These are phyloP conservation scores for Sparassis latifolia DNA, from an alignment of 1,284 basidiomycete genomes.

Conservation along the genomic window DNA sequence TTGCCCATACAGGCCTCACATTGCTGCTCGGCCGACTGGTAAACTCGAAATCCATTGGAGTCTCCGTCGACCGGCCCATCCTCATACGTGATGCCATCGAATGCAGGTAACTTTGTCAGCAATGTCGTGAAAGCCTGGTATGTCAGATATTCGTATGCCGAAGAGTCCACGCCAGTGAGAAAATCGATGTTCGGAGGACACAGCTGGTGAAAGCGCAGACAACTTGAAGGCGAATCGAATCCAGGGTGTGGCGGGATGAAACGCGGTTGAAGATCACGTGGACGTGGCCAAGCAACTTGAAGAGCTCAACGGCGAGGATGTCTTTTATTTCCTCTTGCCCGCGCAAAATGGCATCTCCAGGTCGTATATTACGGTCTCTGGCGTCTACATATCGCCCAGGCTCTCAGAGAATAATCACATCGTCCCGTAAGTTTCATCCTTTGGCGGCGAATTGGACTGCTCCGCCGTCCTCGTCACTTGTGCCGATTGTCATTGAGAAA, in stretches of 20 bases:
- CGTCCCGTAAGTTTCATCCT: constrained; percentile 38
- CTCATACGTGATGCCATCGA: constrained; percentile 10
- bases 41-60: constrained; percentile 77
- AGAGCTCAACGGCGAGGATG: too few relatives aligned
- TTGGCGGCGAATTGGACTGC: constrained; percentile 37
- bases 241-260: too few relatives aligned
- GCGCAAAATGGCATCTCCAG: too few relatives aligned
- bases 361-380: too few relatives aligned
- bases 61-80: constrained; percentile 51
- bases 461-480: constrained; percentile 42
- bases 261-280: too few relatives aligned
- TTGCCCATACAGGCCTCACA: constrained; percentile 53
- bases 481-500: constrained; percentile 91
- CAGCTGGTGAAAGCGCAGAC: too few relatives aligned
- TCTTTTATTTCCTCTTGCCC: too few relatives aligned
- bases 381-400: too few relatives aligned
- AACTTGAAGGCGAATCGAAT: too few relatives aligned
- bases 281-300: too few relatives aligned
- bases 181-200: too few relatives aligned
- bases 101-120: background rate
- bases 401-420: constrained; percentile 3
- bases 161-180: background rate
- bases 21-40: constrained; percentile 44
- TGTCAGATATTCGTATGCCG: too few relatives aligned
- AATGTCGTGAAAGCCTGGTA: background rate